Evolutionary conservation across 805 yeast genomes (phyloP).

Genomic region (Middelhovenomyces tepae): DNA sequence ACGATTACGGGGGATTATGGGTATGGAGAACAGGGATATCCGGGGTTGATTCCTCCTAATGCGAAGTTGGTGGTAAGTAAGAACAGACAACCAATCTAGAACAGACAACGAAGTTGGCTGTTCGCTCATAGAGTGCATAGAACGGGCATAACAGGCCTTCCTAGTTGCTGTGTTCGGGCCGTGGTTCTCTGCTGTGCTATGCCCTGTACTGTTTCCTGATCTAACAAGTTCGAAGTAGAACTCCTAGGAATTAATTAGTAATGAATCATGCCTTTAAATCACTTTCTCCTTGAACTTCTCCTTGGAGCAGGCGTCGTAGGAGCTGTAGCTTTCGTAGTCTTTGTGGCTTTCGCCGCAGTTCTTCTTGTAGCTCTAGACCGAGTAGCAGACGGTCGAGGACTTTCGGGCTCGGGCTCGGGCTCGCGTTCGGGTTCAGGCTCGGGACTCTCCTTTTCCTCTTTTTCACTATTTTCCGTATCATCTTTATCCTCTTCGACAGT

Average conservation of each 20-base stretch:
- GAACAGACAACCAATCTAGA: too few species aligned
- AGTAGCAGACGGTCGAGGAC: too few species aligned
- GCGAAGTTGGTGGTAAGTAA: constrained; percentile 60
- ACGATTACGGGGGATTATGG: constrained; percentile 92
- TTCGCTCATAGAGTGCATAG: not conserved
- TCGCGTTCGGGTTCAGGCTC: not conserved
- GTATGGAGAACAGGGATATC: constrained; percentile 92
- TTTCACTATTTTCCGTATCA: constrained; percentile 3
- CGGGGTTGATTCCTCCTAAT: constrained; percentile 93
- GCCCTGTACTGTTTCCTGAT: not conserved
- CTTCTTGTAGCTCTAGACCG: too few species aligned
- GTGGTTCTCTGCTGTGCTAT: not conserved
- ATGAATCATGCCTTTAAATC: not conserved
- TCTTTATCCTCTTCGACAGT: constrained; percentile 7
- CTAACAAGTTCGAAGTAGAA: constrained; percentile 3
- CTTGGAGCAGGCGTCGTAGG: constrained; percentile 3
- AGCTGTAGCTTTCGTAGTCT: constrained; percentile 3
- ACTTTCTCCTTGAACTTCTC: constrained; percentile 8
- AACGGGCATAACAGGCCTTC: not conserved
- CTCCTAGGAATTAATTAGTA: constrained; percentile 1
- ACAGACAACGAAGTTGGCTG: constrained; percentile 1
- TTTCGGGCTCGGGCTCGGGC: constrained; percentile 5
- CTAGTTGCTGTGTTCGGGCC: not conserved
- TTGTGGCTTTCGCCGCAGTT: too few species aligned
- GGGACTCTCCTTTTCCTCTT: constrained; percentile 3